Evolutionary conservation across 2,329 filamentous ascomycete species (phyloP).

Genomic region (Fusarium sp.): DNA sequence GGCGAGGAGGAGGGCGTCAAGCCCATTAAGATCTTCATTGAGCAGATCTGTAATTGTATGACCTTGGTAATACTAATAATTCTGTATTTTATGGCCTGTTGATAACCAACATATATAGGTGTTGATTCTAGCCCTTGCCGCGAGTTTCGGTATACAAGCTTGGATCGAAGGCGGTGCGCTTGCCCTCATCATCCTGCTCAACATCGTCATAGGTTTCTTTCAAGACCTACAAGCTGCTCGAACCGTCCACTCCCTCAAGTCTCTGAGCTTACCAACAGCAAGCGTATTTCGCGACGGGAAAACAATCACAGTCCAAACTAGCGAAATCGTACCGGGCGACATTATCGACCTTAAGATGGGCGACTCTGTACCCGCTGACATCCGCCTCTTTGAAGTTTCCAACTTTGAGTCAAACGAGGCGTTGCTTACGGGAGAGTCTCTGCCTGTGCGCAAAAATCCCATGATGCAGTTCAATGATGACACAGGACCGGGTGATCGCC

Average conservation of each 20-base stretch:
- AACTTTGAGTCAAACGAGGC: conserved; percentile 37
- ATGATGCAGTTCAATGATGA: conserved; percentile 56
- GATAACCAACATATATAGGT: conserved; percentile 48
- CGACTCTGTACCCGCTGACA: conserved; percentile 71
- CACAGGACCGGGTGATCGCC: conserved; percentile 65
- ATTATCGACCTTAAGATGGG: conserved; percentile 66
- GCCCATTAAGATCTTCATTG: conserved; percentile 71
- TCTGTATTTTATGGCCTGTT: too few species aligned
- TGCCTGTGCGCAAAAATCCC: conserved; percentile 68
- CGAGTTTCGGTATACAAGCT: conserved; percentile 67
- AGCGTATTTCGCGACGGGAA: conserved; percentile 36
- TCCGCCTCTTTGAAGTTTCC: conserved; percentile 53
- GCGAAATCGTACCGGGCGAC: conserved; percentile 61
- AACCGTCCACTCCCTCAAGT: conserved; percentile 60
- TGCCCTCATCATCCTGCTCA: conserved; percentile 67
- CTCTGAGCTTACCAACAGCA: conserved; percentile 50
- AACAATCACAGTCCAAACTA: conserved; percentile 25
- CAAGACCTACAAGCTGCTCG: conserved; percentile 61
- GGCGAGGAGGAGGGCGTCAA: conserved; percentile 71
- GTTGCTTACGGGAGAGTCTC: conserved; percentile 53
- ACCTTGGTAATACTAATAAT: conserved; percentile 62
- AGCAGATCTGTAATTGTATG: conserved; percentile 77
- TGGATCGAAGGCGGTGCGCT: conserved; percentile 72
- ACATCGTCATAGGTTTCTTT: conserved; percentile 64
- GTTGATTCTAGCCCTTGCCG: conserved; percentile 67